Conservation (phyloP, 495 filamentous ascomycete species). For the Schizothecium vesticola region DNA sequence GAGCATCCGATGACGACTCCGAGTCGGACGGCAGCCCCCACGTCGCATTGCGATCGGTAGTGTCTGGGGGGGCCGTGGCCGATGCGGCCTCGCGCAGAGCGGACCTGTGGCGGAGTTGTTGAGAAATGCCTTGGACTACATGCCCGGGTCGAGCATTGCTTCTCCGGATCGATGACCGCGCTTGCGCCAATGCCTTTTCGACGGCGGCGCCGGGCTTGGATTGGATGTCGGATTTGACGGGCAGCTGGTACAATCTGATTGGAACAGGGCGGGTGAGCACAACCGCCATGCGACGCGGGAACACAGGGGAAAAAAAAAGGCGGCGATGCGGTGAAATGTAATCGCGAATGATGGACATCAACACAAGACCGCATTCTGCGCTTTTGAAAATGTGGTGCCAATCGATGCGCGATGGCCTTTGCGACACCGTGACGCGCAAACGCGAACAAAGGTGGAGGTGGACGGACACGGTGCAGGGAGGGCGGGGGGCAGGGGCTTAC, state of each 20-base stretch:
- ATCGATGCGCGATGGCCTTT: constrained; percentile 14
- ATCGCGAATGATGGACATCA: constrained; percentile 3
- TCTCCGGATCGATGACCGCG: constrained; percentile 70
- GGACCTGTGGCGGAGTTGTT: neutral
- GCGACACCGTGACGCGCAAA: constrained; percentile 8
- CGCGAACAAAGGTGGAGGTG: constrained; percentile 16
- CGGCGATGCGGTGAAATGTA: neutral
- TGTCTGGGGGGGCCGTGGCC: constrained; percentile 4
- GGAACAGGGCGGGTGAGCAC: constrained; percentile 18
- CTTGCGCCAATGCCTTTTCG: constrained; percentile 45
- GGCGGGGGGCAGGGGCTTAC: constrained; percentile 44
- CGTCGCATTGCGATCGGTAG: neutral
- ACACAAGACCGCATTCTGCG: neutral
- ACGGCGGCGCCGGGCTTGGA: constrained; percentile 50
- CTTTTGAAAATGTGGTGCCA: neutral
- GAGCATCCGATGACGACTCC: constrained; percentile 10
- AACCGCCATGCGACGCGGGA: constrained; percentile 3
- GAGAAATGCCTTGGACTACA: too few relatives aligned
- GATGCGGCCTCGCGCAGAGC: neutral
- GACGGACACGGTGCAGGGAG: constrained; percentile 21
- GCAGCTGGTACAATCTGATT: constrained; percentile 49
- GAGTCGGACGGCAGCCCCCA: neutral
- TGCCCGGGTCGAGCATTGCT: neutral
- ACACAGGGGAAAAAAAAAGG: neutral
- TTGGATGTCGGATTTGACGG: constrained; percentile 51